phyloP scores from a whole-genome alignment of 148 eudicot genomes.

The Diospyros kaki region DNA sequence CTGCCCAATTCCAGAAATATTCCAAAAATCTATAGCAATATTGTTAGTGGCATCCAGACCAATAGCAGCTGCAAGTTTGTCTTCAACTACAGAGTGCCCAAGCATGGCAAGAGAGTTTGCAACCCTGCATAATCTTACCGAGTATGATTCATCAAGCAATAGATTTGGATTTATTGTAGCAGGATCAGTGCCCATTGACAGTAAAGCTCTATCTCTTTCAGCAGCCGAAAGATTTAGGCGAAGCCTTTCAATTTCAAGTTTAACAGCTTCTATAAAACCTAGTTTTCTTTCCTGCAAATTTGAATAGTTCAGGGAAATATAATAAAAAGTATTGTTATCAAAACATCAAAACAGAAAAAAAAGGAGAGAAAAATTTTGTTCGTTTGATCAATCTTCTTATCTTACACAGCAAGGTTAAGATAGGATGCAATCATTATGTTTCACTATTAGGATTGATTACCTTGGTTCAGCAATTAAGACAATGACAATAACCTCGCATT shows the following conservation, averaged over 20 bases:
- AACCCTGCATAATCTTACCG: slow-evolving; percentile 61
- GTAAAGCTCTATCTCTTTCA: slow-evolving; percentile 84
- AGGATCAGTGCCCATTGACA: slow-evolving; percentile 83
- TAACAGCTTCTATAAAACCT: slow-evolving; percentile 80
- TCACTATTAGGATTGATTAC: no score
- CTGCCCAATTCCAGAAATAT: slow-evolving; percentile 61
- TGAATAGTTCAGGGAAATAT: no score
- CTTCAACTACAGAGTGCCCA: slow-evolving; percentile 85
- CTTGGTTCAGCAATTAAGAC: no score
- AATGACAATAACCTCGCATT: no score
- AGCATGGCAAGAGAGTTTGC: slow-evolving; percentile 71
- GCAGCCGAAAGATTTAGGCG: slow-evolving; percentile 81
- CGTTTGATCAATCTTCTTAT: no score
- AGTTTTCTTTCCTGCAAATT: slow-evolving; percentile 58
- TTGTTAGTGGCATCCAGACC: slow-evolving; percentile 59
- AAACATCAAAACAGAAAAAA: no score
- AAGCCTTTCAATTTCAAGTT: slow-evolving; percentile 87
- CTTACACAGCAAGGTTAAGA: no score
- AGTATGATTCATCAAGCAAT: slow-evolving; percentile 70
- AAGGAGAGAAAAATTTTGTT: no score
- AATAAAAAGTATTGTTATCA: no score
- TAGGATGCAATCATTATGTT: no score
- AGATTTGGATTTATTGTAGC: slow-evolving; percentile 87
- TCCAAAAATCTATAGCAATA: slow-evolving; percentile 78
- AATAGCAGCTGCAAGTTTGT: slow-evolving; percentile 62